Evolutionary conservation across 306 rosid species (phyloP), one percentile per base, ranked within the genome.

Genomic region (Astragalus glycyphyllos): DNA sequence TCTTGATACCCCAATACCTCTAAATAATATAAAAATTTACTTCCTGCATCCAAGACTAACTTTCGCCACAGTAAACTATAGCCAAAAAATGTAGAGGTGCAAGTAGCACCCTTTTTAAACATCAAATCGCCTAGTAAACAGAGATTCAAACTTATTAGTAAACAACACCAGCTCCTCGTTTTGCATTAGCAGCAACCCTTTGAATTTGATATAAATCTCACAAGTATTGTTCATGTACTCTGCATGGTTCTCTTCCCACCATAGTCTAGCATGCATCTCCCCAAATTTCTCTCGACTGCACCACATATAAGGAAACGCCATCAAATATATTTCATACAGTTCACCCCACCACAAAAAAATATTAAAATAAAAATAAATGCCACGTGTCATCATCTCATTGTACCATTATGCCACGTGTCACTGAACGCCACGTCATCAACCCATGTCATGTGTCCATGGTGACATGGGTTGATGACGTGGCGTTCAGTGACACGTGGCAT

Each of bases 161-260:
- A 69, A 79, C 61, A 78, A 71, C 78, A 76, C 73, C 84, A 71
- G 78, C 84, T 84, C 83, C 78, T 60, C 40, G 60, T 73, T 76
- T 58, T 37, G 34, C 69, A 58, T 49, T 68, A 40, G 80, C 78
- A 61, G 53, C 68, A 55, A 65, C 56, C 57, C 46, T 77, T 69
- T 20, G 23, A 20, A 20, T 20, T 20, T 47, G 44, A 66, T 46
- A 63, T 41, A 54, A 58, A 51, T 81, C 49, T 82, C 83, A 90
- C 87, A 93, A 82, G 83, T 93, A 93, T 55, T 83, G 94, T 86
- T 88, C 94, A 55, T 93, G 97, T 90, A 93, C 86, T 86, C 98
- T 88, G 88, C 94, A 23, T 96, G 96, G 65, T 93, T 93, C 86
- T 93, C 98, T 78, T 88, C 98, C 98, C 98, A 93, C 98, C 98